Evolutionary conservation across 768 basidiomycete genomes (phyloP), one percentile per base, ranked within the genome.

Genomic region (Phaeotremella fagi): DNA sequence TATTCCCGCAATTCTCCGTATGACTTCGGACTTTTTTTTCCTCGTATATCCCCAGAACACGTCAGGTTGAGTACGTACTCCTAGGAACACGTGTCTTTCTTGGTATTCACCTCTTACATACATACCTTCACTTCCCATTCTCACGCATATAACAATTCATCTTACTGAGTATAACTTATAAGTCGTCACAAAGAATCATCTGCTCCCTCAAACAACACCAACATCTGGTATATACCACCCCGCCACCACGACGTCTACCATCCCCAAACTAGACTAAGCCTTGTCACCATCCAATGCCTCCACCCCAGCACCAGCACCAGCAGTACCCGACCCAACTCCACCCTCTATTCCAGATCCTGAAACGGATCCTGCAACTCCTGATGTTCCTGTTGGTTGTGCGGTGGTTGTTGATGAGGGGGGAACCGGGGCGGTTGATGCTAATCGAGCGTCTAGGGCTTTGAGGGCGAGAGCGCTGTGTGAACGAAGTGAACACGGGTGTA

Each of bases 381-480:
- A 11, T 41, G 38, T 41, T 41, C 38, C 38, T 41, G 20, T 18
- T 41, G 38, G 38, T 41, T 6, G 38, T 41, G 38, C 38, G 38
- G 38, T 41, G 38, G 38, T 22, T 41, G 20, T 9, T 11, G 12
- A 11, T 11, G 38, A 41, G 22, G 38, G 38, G 12, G 38, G 18
- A 7, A 41, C 12, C 7, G 38, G 38, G 12, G 38, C 12, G 7
- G 7, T 41, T 53, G 74, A 64, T 23, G 92, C 90, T 48, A 98
- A 74, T 26, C 91, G 82, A 66, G 95, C 91, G 64, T 99, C 95
- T 29, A 99, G 81, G 3, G 95, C 95, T 74, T 97, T 95, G 66
- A 99, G 78, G 26, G 95, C 95, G 79, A 99, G 83, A 1, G 92
- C 90, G 63, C 94, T 95, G 67, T 23, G 55, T 49, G 16, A 5